A percentile compares a stretch with the other conserved stretches of the same genome.
These are phyloP conservation scores for Cardamine resedifolia DNA, from an alignment of 345 rosid genomes.

Conservation along the genomic window DNA sequence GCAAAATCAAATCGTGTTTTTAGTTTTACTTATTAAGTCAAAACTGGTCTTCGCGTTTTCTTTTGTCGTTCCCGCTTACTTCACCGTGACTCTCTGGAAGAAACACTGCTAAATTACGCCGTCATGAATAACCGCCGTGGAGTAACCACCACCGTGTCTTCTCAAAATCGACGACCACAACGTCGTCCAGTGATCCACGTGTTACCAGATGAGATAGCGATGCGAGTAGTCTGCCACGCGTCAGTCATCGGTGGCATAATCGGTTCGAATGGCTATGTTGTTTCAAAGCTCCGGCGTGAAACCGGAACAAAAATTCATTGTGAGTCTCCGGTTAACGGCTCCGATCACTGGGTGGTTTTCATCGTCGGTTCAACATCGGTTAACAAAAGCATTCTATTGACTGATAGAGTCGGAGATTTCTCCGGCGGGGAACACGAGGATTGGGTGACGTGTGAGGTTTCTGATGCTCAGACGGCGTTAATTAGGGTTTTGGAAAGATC, in stretches of 20 bases:
- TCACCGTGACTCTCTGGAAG: background rate
- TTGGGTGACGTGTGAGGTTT: conserved; percentile 42
- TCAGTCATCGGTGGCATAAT: conserved; percentile 45
- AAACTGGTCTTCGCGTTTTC: background rate
- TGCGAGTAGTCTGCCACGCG: conserved; percentile 48
- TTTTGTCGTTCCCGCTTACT: conserved; percentile 34
- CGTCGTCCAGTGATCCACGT: conserved; percentile 22
- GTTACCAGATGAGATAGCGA: conserved; percentile 30
- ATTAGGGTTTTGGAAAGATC: conserved; percentile 61
- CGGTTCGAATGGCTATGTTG: conserved; percentile 41
- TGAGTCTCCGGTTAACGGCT: conserved; percentile 37
- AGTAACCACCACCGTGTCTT: background rate
- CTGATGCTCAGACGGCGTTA: conserved; percentile 59
- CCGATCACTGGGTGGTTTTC: conserved; percentile 45
- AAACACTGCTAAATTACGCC: background rate
- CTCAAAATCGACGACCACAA: conserved; percentile 18
- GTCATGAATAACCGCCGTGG: conserved; percentile 38
- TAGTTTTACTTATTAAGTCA: background rate
- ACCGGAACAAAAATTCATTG: conserved; percentile 44
- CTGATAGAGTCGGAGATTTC: conserved; percentile 31
- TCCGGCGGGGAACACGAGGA: conserved; percentile 19
- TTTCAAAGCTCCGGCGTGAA: conserved; percentile 42
- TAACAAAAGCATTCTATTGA: conserved; percentile 36
- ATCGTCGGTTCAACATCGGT: conserved; percentile 44
- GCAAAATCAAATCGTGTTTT: background rate